Evolutionary conservation across 106 monocot genomes (phyloP).

Genomic region (Amphibolis antarctica): DNA sequence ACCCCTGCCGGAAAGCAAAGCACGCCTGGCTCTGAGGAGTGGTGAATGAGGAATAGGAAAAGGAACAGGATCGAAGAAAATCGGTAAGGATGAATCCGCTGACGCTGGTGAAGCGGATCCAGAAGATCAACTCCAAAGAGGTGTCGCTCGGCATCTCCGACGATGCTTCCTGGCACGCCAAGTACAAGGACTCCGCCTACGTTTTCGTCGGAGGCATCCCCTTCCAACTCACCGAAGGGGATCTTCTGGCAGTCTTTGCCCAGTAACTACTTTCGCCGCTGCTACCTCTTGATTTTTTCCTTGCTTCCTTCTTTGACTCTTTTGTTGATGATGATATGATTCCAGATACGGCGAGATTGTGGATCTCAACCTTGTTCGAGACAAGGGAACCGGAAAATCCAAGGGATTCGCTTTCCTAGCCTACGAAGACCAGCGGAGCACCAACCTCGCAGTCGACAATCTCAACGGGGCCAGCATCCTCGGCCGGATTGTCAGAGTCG

Average conservation of each 20-base stretch:
- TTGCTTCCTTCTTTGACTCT: neutral
- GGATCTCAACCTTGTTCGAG: conserved; percentile 92
- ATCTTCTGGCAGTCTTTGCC: conserved; percentile 82
- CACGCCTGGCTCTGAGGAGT: no score
- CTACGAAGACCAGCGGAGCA: conserved; percentile 95
- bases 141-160: conserved; percentile 76
- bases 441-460: conserved; percentile 91
- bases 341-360: conserved; percentile 88
- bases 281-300: neutral
- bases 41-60: no score
- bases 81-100: conserved; percentile 84
- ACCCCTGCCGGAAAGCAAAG: no score
- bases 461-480: conserved; percentile 76
- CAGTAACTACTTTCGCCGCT: conserved; percentile 54
- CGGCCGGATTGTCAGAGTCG: conserved; percentile 73
- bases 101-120: conserved; percentile 80
- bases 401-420: conserved; percentile 90
- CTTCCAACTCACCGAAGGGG: conserved; percentile 91
- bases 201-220: conserved; percentile 83
- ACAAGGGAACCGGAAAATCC: conserved; percentile 81
- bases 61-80: no score
- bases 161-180: conserved; percentile 89
- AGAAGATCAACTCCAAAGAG: conserved; percentile 78
- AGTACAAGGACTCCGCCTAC: conserved; percentile 97
- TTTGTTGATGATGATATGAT: no score